Percentiles rank a stretch among this genome's conserved stretches.
Evolutionary conservation across 306 rosid species (phyloP).

Genomic region (Dicorynia guianensis): DNA sequence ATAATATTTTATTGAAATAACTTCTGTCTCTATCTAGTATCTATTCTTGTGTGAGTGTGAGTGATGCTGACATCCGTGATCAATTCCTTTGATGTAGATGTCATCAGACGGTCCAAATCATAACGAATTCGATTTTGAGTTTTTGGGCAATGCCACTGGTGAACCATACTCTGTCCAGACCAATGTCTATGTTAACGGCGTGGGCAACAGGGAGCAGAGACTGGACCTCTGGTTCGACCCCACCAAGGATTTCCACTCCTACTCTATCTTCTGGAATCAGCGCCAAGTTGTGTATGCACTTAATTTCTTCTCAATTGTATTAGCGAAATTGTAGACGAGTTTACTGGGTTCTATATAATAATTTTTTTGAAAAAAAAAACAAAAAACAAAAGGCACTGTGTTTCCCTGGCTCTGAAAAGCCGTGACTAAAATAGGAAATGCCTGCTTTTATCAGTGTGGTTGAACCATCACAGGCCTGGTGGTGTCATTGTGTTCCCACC

Average conservation of each 20-base stretch:
- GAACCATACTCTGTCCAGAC: conserved; percentile 94
- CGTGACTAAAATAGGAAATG: conserved; percentile 3
- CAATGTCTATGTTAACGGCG: conserved; percentile 85
- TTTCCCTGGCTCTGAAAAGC: conserved; percentile 32
- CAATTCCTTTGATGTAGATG: conserved; percentile 57
- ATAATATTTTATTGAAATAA: neutral
- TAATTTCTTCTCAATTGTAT: neutral
- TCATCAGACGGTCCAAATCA: conserved; percentile 89
- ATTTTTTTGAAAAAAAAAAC: neutral
- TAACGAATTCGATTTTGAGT: conserved; percentile 94
- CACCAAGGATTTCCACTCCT: conserved; percentile 75
- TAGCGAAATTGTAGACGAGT: too few relatives aligned
- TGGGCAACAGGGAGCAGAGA: conserved; percentile 92
- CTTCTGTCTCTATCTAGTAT: neutral
- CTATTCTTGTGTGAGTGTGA: conserved; percentile 12
- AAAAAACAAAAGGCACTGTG: neutral
- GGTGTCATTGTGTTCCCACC: conserved; percentile 3
- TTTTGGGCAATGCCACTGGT: conserved; percentile 86
- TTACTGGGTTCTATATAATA: too few relatives aligned
- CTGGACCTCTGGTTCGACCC: conserved; percentile 96
- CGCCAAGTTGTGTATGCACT: conserved; percentile 88
- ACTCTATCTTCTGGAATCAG: conserved; percentile 88
- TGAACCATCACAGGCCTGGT: conserved; percentile 12
- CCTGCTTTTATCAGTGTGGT: conserved; percentile 26
- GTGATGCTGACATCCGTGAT: neutral